phyloP scores from a whole-genome alignment of 139 green algal species.

The Ettlia oleoabundans region DNA sequence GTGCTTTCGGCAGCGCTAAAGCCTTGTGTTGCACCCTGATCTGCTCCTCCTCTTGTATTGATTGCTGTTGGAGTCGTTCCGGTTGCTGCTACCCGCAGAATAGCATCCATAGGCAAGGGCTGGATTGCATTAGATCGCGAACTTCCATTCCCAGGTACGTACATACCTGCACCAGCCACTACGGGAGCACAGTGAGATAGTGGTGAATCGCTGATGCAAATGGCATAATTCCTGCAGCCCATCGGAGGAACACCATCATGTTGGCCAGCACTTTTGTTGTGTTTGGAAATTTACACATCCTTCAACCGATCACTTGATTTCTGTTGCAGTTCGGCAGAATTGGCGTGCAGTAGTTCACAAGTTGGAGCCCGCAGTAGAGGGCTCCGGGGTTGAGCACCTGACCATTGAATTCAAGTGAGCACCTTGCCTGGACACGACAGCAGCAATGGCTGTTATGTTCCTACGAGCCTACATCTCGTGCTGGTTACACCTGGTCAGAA shows the following conservation, averaged over 20 bases:
- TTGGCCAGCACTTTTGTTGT: no score
- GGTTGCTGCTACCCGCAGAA: no score
- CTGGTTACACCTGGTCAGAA: no score
- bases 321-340: background rate
- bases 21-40: no score
- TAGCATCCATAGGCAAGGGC: background rate
- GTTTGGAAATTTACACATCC: no score
- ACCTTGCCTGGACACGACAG: background rate
- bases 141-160: background rate
- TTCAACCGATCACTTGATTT: no score
- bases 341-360: background rate
- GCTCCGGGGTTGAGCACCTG: background rate
- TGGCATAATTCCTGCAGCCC: no score
- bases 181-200: no score
- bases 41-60: background rate
- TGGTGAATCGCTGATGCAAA: no score
- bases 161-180: no score
- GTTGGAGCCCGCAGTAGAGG: background rate
- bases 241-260: no score
- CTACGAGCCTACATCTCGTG: background rate
- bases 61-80: no score
- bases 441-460: background rate
- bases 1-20: background rate
- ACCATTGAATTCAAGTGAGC: conserved; percentile 1
- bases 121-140: background rate